Percentiles rank a stretch among this genome's conserved stretches.
phyloP scores from a whole-genome alignment of 768 basidiomycete species.

The Pilatotrama ljubarskyi region DNA sequence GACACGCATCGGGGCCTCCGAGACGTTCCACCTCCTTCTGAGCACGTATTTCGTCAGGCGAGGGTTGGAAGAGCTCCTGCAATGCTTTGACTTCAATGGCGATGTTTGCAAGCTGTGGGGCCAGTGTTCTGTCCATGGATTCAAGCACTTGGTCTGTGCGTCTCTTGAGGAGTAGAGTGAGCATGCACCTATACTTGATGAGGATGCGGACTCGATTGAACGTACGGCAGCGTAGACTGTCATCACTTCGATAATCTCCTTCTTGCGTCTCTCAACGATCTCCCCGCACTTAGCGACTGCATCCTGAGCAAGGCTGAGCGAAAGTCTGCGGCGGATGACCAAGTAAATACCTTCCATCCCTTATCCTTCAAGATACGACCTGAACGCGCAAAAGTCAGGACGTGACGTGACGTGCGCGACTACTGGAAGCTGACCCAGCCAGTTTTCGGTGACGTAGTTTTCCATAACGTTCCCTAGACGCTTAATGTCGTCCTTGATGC shows the following conservation, averaged over 20 bases:
- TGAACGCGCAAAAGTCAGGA: neutral
- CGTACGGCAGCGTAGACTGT: neutral
- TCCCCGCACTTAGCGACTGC: neutral
- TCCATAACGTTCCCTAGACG: neutral
- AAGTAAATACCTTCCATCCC: neutral
- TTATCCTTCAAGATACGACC: constrained; percentile 1
- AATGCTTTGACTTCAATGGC: neutral
- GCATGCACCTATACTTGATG: no score
- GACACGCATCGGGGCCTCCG: neutral
- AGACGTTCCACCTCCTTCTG: neutral
- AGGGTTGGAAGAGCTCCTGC: neutral
- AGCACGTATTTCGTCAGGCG: neutral
- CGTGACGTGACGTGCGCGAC: neutral
- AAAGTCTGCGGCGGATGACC: neutral
- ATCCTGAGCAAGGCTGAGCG: neutral
- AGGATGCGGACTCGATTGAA: neutral
- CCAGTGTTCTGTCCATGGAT: neutral
- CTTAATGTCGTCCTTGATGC: neutral
- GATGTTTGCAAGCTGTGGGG: neutral
- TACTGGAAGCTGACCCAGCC: neutral
- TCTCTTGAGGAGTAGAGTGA: neutral
- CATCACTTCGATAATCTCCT: neutral
- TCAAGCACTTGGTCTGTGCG: neutral
- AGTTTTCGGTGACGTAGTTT: neutral
- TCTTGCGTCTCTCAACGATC: neutral